Conservation (phyloP, 1,139 yeast genomes). For the Protomyces inundatus region DNA sequence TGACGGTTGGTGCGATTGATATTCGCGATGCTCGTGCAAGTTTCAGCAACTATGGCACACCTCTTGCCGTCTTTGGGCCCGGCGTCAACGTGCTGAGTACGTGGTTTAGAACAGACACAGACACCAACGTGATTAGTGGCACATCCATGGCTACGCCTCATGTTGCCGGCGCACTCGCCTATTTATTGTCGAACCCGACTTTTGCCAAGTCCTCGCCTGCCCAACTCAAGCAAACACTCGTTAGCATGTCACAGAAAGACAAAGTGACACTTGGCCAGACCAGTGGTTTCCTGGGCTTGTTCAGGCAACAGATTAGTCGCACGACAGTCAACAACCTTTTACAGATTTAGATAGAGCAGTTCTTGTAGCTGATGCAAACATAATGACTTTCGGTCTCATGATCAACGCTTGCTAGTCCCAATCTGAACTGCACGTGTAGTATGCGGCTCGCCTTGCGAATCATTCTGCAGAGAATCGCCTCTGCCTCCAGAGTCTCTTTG, state of each 20-base stretch:
- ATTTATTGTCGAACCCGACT: slow-evolving; percentile 48
- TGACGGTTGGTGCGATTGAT: slow-evolving; percentile 57
- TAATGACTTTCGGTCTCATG: no score
- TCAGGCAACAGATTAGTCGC: background rate
- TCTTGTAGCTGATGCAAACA: no score
- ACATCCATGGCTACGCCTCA: slow-evolving; percentile 99
- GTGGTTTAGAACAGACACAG: slow-evolving; percentile 76
- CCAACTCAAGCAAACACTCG: background rate
- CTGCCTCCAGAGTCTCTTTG: no score
- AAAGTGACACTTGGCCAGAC: background rate
- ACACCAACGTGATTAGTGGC: slow-evolving; percentile 89
- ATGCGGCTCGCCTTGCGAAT: no score
- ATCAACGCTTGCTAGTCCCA: no score
- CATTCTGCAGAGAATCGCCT: no score
- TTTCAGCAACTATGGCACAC: slow-evolving; percentile 60
- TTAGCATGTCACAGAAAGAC: background rate
- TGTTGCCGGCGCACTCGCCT: slow-evolving; percentile 77
- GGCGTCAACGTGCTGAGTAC: slow-evolving; percentile 51
- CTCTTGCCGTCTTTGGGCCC: slow-evolving; percentile 63
- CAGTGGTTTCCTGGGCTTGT: background rate
- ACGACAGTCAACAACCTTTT: background rate
- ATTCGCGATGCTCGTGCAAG: slow-evolving; percentile 49
- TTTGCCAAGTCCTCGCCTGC: slow-evolving; percentile 47
- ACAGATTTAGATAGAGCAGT: background rate
- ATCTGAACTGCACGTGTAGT: no score